A percentile compares a stretch with the other conserved stretches of the same genome.
These are phyloP conservation scores for Ophiognomonia clavigignenti-juglandacearum DNA, from an alignment of 2,329 filamentous ascomycete species.

Conservation along the genomic window DNA sequence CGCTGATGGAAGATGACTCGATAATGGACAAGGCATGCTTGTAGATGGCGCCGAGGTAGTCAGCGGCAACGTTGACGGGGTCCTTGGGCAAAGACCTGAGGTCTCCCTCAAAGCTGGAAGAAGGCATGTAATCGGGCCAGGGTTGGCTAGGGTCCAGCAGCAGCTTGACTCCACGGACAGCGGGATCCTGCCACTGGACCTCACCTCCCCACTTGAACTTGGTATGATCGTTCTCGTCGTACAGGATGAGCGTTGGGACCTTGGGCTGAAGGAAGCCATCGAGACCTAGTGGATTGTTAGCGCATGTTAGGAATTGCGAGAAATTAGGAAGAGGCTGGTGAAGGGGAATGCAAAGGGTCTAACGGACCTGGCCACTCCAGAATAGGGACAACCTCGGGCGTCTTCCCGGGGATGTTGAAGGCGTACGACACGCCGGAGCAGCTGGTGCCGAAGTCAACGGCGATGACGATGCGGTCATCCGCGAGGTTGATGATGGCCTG, in stretches of 20 bases:
- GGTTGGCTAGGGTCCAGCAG: slow-evolving; percentile 9
- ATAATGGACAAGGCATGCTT: not conserved
- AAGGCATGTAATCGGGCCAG: not conserved
- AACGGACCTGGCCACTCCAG: slow-evolving; percentile 1
- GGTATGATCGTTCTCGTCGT: not conserved
- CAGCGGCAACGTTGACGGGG: slow-evolving; percentile 2
- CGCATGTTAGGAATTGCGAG: not conserved
- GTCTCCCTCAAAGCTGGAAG: not conserved
- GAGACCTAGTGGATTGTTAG: not conserved
- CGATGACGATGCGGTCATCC: slow-evolving; percentile 14
- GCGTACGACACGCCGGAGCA: slow-evolving; percentile 23
- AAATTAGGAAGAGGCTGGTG: not conserved
- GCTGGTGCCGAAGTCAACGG: slow-evolving; percentile 17
- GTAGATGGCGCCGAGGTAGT: slow-evolving; percentile 8
- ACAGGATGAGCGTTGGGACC: not conserved
- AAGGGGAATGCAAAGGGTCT: not conserved
- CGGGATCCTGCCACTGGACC: not conserved
- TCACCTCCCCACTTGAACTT: slow-evolving; percentile 11
- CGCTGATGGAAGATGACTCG: not conserved
- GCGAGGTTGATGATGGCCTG: not conserved
- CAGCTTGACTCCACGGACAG: slow-evolving; percentile 10
- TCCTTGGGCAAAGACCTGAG: not conserved
- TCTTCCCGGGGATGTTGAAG: slow-evolving; percentile 3
- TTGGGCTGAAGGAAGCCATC: slow-evolving; percentile 3
- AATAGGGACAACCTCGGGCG: not conserved